Conservation (phyloP, 768 basidiomycete species). For the Postia placenta region DNA sequence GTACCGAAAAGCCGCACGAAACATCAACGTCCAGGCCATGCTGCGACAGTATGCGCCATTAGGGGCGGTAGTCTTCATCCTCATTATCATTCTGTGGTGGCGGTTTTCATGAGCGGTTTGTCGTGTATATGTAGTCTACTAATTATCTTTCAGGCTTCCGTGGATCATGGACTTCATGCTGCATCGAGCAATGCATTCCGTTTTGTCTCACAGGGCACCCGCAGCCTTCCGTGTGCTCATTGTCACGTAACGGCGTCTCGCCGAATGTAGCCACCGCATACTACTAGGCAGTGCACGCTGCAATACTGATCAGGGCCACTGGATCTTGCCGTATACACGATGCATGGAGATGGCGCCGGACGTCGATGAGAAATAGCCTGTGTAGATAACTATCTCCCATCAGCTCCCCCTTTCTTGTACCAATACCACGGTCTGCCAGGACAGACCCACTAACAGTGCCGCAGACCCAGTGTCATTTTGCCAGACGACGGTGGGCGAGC, state of each 20-base stretch:
- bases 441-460: background rate
- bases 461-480: background rate
- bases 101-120: constrained; percentile 49
- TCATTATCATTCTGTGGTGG: constrained; percentile 78
- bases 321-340: constrained; percentile 23
- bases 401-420: background rate
- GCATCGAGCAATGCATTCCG: no score
- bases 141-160: constrained; percentile 6
- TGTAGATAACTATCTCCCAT: constrained; percentile 7
- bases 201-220: no score
- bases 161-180: background rate
- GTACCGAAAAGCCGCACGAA: constrained; percentile 91
- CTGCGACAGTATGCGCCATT: constrained; percentile 94
- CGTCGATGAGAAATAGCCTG: constrained; percentile 10
- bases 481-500: background rate
- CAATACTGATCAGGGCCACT: background rate
- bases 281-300: background rate
- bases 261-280: background rate
- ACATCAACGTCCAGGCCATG: constrained; percentile 92
- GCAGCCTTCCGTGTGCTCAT: no score
- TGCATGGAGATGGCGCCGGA: constrained; percentile 15
- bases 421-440: constrained; percentile 1
- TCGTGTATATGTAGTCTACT: constrained; percentile 8
- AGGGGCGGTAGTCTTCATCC: constrained; percentile 71
- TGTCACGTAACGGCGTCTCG: no score